A percentile compares a stretch with the other conserved stretches of the same genome.
Evolutionary conservation across 352 stramenopile genomes (phyloP).

Genomic region (Elongisporangium prolatum): DNA sequence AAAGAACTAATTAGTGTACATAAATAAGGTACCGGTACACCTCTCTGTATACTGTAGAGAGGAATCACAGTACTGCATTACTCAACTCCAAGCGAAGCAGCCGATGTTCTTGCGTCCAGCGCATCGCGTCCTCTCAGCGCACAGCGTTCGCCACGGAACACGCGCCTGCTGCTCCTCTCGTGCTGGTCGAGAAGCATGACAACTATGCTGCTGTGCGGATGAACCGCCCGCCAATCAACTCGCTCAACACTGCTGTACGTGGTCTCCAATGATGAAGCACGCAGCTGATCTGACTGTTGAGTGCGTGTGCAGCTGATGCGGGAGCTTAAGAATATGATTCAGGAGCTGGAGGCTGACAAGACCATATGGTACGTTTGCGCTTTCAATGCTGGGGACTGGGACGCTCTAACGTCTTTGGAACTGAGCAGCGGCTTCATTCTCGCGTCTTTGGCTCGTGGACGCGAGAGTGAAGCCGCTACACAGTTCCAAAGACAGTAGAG

Average conservation of each 20-base stretch:
- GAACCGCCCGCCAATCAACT: slow-evolving; percentile 79
- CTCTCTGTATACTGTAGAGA: too few species aligned
- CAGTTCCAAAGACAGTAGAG: slow-evolving; percentile 63
- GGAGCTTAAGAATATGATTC: slow-evolving; percentile 65
- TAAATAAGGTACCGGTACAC: too few species aligned
- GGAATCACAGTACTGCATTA: too few species aligned
- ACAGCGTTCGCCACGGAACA: slow-evolving; percentile 27
- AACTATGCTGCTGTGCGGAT: slow-evolving; percentile 76
- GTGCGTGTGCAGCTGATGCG: slow-evolving; percentile 42
- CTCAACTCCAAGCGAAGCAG: background rate
- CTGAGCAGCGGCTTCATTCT: slow-evolving; percentile 64
- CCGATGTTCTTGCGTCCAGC: background rate
- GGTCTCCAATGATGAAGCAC: too few species aligned
- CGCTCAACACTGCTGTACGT: slow-evolving; percentile 62
- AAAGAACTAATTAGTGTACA: too few species aligned
- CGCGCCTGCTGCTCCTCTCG: slow-evolving; percentile 23
- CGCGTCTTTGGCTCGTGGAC: too few species aligned
- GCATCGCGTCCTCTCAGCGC: background rate
- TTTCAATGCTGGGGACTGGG: too few species aligned
- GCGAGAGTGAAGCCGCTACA: too few species aligned
- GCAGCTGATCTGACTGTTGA: slow-evolving; percentile 22
- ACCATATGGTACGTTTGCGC: slow-evolving; percentile 40
- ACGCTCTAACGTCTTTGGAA: background rate
- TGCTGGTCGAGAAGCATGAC: slow-evolving; percentile 69
- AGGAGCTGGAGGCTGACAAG: slow-evolving; percentile 74